phyloP scores from a whole-genome alignment of 768 basidiomycete species.

The Russula lepida region DNA sequence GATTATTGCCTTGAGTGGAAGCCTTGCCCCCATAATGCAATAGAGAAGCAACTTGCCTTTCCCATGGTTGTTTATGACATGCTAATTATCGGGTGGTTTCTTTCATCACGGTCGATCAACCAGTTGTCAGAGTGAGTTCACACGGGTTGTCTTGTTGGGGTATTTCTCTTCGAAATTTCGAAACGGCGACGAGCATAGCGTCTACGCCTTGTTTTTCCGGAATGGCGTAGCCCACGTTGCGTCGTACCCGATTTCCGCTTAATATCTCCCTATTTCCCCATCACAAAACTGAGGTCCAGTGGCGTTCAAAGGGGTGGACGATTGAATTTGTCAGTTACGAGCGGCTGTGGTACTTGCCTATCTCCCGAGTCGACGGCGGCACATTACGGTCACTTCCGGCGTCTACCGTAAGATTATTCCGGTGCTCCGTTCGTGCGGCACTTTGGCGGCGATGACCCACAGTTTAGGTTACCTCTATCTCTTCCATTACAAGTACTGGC shows the following conservation, averaged over 20 bases:
- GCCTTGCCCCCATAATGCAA: conserved; percentile 8
- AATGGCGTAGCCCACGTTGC: neutral
- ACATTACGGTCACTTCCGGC: conserved; percentile 1
- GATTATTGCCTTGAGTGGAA: conserved; percentile 9
- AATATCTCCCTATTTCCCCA: neutral
- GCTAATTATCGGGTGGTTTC: neutral
- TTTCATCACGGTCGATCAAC: neutral
- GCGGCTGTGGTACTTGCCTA: neutral
- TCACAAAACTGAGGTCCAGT: neutral
- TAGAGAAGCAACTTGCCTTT: conserved; percentile 10
- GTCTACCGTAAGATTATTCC: neutral
- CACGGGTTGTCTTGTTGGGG: neutral
- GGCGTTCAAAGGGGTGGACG: neutral
- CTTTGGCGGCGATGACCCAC: neutral
- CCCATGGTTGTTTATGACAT: neutral
- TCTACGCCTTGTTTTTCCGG: neutral
- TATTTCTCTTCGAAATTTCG: conserved; percentile 1
- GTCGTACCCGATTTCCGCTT: neutral
- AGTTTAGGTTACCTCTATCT: conserved; percentile 12
- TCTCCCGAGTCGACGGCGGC: neutral
- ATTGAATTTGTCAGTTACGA: neutral
- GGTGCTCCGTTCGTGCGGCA: conserved; percentile 1
- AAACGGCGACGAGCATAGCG: neutral
- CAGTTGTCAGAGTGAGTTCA: neutral
- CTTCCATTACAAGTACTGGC: conserved; percentile 1